Conservation (phyloP, 257 asterid genomes). For the Lycium barbarum region DNA sequence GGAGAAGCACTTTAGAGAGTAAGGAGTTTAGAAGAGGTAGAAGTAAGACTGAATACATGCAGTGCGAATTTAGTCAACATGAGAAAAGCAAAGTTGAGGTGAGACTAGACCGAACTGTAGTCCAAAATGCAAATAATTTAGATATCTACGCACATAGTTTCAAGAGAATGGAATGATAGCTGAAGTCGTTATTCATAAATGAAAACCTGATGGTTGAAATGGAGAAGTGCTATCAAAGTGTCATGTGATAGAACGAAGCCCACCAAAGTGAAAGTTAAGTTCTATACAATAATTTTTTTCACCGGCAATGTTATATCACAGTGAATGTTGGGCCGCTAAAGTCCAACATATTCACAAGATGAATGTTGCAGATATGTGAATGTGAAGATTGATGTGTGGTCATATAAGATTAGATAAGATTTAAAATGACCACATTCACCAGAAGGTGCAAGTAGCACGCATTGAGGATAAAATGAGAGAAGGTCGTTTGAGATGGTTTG, state of each 20-base stretch:
- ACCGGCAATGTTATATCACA: not conserved
- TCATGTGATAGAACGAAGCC: not conserved
- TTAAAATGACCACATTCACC: not conserved
- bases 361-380: not conserved
- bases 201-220: not conserved
- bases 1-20: not conserved
- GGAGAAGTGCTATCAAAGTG: not conserved
- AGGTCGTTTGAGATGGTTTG: not conserved
- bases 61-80: not conserved
- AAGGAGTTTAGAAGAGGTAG: not conserved
- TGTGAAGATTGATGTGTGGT: not conserved
- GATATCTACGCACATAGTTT: not conserved
- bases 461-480: not conserved
- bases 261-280: not conserved
- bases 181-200: not conserved
- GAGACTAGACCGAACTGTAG: not conserved
- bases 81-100: not conserved
- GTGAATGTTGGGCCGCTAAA: not conserved
- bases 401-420: not conserved
- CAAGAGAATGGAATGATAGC: not conserved
- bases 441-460: not conserved
- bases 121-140: not conserved
- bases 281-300: not conserved
- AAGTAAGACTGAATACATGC: not conserved
- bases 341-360: not conserved